phyloP scores from a whole-genome alignment of 2,329 filamentous ascomycete species.

The Chrysosporium keratinophilum region DNA sequence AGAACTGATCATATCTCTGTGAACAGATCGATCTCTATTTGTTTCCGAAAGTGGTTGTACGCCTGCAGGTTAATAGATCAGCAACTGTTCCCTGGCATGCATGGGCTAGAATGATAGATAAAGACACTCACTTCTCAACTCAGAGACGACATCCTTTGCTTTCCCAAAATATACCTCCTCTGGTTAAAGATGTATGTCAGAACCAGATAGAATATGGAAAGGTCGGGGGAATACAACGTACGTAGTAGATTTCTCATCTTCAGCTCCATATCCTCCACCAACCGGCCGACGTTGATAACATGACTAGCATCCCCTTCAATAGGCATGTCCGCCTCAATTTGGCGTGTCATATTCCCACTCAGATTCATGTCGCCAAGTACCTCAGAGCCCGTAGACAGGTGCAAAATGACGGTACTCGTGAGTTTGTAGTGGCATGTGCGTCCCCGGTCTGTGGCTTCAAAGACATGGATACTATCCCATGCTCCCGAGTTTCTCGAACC shows the following conservation, averaged over 20 bases:
- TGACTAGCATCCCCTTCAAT: conserved; percentile 86
- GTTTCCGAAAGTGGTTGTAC: conserved; percentile 73
- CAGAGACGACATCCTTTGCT: conserved; percentile 94
- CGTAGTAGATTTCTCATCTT: conserved; percentile 95
- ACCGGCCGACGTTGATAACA: conserved; percentile 83
- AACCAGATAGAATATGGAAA: neutral
- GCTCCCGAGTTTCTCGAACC: conserved; percentile 61
- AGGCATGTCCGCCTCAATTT: conserved; percentile 82
- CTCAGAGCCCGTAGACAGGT: conserved; percentile 59
- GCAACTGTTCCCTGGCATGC: neutral
- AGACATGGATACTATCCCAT: conserved; percentile 98
- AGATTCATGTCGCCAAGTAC: conserved; percentile 78
- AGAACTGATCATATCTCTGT: conserved; percentile 72
- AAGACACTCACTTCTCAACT: conserved; percentile 61
- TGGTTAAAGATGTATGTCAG: conserved; percentile 19
- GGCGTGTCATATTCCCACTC: conserved; percentile 93
- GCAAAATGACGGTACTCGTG: conserved; percentile 90
- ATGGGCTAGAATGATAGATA: neutral
- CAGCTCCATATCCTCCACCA: conserved; percentile 99
- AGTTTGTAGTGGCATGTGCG: conserved; percentile 94
- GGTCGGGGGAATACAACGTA: conserved; percentile 24
- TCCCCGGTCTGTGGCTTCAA: conserved; percentile 87
- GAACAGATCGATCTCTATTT: conserved; percentile 70
- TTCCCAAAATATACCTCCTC: conserved; percentile 99
- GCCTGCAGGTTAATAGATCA: conserved; percentile 31